Evolutionary conservation across 371 early-diverging fungal genomes (phyloP), one percentile per base, ranked within the genome.

Genomic region (Caulochytrium protostelioides): DNA sequence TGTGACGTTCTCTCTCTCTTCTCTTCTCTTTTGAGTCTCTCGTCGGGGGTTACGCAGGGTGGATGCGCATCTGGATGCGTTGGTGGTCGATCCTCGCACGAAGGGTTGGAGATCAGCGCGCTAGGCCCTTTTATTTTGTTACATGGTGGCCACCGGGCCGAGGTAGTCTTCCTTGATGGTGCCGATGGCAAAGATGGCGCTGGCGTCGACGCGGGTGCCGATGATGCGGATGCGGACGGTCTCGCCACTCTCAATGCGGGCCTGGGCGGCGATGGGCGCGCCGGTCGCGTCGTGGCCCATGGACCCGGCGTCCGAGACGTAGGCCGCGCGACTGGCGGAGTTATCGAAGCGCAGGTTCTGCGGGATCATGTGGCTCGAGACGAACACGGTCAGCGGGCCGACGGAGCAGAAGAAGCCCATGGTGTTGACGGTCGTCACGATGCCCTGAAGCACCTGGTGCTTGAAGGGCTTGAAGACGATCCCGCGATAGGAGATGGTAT

Each of bases 351-450:
- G n/a, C n/a, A n/a, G n/a, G n/a, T n/a, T n/a, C n/a, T n/a, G n/a
- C n/a, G n/a, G n/a, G n/a, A n/a, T n/a, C n/a, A n/a, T n/a, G 49
- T 84, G 78, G 24, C 61, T 72, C 1, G 94, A 81, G 5, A 98
- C 84, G 66, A 97, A 98, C 8, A 97, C 80, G 47, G 79, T 73
- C 19, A 98, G 59, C 1, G 99, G 99, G 1, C 99, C 99, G 13
- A 85, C 83, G 39, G 84, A 85, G 8, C 82, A 87, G 58, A 91
- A 92, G 49, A 97, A 83, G 4, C 99, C 99, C 70, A 91, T 79
- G 76, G 83, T 86, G 49, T 84, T 94, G 9, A 95, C 92, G 21
- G 77, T 79, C 0, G 79, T 80, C 2, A 97, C 91, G 9, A 83
- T 69, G 0, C 83, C 98, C 53, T 99, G 97, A 2, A 97, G 61